These are phyloP conservation scores for Trichaptum fuscoviolaceum DNA, from an alignment of 768 basidiomycete species.

Conservation along the genomic window DNA sequence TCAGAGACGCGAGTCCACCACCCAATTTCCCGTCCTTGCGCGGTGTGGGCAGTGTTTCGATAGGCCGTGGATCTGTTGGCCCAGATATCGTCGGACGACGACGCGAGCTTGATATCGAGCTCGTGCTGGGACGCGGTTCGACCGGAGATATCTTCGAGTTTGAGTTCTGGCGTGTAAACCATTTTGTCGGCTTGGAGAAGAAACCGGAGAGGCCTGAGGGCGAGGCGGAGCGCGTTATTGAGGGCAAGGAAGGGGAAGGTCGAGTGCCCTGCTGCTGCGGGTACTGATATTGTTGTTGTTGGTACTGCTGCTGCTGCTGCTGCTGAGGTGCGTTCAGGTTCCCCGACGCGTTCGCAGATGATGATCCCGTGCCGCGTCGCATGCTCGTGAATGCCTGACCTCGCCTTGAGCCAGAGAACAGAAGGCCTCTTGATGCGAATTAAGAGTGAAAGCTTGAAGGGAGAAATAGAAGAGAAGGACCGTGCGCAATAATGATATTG, in stretches of 20 bases:
- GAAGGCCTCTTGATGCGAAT: neutral
- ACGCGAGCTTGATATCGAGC: conserved; percentile 5
- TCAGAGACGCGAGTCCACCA: conserved; percentile 40
- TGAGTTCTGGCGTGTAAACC: conserved; percentile 63
- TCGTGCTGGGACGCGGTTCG: conserved; percentile 9
- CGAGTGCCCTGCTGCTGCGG: neutral
- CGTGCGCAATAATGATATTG: neutral
- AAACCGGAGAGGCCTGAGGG: conserved; percentile 66
- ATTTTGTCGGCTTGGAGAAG: conserved; percentile 62
- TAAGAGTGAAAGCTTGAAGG: neutral
- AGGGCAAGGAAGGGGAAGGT: neutral
- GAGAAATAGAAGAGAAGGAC: neutral
- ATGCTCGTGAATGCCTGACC: neutral
- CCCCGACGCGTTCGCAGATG: neutral
- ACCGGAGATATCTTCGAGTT: conserved; percentile 39
- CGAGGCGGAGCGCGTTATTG: conserved; percentile 49
- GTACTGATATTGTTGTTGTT: neutral
- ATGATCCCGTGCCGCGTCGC: neutral
- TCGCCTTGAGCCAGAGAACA: neutral
- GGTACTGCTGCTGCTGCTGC: neutral
- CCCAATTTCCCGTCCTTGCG: conserved; percentile 31
- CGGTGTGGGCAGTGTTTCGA: conserved; percentile 21
- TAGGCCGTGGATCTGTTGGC: conserved; percentile 77
- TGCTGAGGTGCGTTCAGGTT: neutral
- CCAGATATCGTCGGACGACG: conserved; percentile 80